phyloP scores from a whole-genome alignment of 345 rosid species.

The Orychophragmus violaceus region DNA sequence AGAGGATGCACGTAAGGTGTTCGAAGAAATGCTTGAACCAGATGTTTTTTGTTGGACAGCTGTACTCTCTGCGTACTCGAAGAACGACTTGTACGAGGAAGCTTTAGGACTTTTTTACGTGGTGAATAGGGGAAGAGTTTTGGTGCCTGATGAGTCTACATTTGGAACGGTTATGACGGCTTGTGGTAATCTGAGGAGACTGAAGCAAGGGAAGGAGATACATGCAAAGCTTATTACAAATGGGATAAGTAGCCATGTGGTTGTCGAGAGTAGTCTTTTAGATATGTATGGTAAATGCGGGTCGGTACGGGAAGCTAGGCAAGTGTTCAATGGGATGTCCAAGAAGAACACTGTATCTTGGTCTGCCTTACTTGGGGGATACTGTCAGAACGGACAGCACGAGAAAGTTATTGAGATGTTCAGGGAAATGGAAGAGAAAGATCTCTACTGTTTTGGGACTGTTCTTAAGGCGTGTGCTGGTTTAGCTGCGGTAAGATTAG shows the following conservation, averaged over 20 bases:
- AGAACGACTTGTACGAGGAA: constrained; percentile 52
- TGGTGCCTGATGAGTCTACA: constrained; percentile 60
- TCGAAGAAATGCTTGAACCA: constrained; percentile 68
- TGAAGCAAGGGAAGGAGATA: constrained; percentile 72
- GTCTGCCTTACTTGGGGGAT: constrained; percentile 78
- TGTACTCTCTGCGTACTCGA: constrained; percentile 55
- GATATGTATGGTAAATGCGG: constrained; percentile 96
- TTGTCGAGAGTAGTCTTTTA: constrained; percentile 75
- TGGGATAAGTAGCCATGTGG: constrained; percentile 53
- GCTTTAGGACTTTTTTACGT: constrained; percentile 49
- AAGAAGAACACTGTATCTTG: constrained; percentile 65
- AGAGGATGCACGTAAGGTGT: constrained; percentile 50
- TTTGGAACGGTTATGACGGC: constrained; percentile 76
- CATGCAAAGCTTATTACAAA: constrained; percentile 53
- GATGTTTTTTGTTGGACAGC: constrained; percentile 83
- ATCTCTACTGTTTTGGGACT: constrained; percentile 78
- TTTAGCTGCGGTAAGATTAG: constrained; percentile 60
- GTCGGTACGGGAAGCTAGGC: constrained; percentile 43
- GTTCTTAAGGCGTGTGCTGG: constrained; percentile 86
- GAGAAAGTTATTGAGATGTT: constrained; percentile 57
- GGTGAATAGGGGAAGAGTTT: constrained; percentile 46
- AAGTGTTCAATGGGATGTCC: constrained; percentile 62
- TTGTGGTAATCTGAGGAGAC: constrained; percentile 63
- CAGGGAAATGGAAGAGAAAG: constrained; percentile 44
- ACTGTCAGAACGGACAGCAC: constrained; percentile 66